Conservation (phyloP, 305 asterid species). For the Rubia peregrina region DNA sequence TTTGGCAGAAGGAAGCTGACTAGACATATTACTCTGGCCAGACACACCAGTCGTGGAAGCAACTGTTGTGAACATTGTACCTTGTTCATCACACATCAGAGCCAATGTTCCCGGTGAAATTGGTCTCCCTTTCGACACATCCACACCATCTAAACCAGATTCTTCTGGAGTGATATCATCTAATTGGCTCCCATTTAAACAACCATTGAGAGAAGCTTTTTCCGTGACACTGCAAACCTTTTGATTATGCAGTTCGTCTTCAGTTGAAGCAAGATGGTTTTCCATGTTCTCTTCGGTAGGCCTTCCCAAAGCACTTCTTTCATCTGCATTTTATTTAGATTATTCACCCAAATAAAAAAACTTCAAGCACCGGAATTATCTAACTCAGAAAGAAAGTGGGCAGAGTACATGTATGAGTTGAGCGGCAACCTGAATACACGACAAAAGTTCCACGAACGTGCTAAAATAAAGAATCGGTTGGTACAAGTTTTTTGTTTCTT, state of each 20-base stretch:
- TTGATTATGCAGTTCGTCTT: slow-evolving; percentile 39
- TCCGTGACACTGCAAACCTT: slow-evolving; percentile 34
- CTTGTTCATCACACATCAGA: slow-evolving; percentile 90
- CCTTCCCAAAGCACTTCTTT: slow-evolving; percentile 39
- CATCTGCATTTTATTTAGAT: slow-evolving; percentile 38
- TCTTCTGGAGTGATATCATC: slow-evolving; percentile 43
- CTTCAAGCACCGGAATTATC: background rate
- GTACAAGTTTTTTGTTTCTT: background rate
- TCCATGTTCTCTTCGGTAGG: slow-evolving; percentile 41
- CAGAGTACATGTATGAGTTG: background rate
- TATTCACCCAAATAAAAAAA: background rate
- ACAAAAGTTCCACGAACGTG: background rate
- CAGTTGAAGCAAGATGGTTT: slow-evolving; percentile 26
- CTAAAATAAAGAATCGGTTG: background rate
- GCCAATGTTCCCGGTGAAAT: slow-evolving; percentile 96
- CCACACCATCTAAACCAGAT: slow-evolving; percentile 55
- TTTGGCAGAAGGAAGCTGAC: slow-evolving; percentile 49
- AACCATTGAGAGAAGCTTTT: slow-evolving; percentile 28
- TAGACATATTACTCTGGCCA: slow-evolving; percentile 32
- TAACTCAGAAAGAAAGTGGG: slow-evolving; percentile 2
- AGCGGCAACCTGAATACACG: too few relatives aligned
- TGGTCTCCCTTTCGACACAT: slow-evolving; percentile 61
- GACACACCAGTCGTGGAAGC: slow-evolving; percentile 47
- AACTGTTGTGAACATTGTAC: slow-evolving; percentile 48
- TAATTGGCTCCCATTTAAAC: slow-evolving; percentile 32